phyloP scores from a whole-genome alignment of 75 land plant species.

The Azolla pinnata region DNA sequence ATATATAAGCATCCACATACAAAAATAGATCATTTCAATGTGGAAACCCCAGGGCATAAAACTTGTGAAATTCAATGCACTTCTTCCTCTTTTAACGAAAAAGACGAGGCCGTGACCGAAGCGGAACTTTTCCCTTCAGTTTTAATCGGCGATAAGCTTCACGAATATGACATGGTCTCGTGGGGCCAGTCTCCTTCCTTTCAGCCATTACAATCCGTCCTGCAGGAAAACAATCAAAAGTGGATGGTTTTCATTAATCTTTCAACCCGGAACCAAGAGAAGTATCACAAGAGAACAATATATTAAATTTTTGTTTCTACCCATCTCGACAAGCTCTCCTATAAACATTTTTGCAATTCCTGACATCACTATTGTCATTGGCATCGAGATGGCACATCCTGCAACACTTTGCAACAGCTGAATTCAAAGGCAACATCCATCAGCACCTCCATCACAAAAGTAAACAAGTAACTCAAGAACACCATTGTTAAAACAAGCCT shows the following conservation, averaged over 20 bases:
- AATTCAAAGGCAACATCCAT: conserved; percentile 5
- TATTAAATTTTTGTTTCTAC: conserved; percentile 17
- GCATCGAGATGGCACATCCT: conserved; percentile 75
- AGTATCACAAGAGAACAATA: background rate
- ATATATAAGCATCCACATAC: too few relatives aligned
- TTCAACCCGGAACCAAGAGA: background rate
- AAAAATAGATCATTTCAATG: too few relatives aligned
- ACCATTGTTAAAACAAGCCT: too few relatives aligned
- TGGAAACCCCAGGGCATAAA: too few relatives aligned
- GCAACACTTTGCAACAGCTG: conserved; percentile 79
- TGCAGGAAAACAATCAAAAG: too few relatives aligned
- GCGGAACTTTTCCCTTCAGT: conserved; percentile 87
- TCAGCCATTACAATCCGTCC: conserved; percentile 87
- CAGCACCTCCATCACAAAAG: too few relatives aligned
- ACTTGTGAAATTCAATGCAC: too few relatives aligned
- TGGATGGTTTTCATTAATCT: too few relatives aligned
- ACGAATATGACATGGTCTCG: conserved; percentile 83
- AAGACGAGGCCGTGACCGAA: conserved; percentile 59
- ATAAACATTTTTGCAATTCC: conserved; percentile 98
- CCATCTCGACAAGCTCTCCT: conserved; percentile 91
- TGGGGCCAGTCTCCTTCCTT: conserved; percentile 76
- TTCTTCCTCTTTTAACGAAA: conserved; percentile 39
- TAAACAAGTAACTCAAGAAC: too few relatives aligned
- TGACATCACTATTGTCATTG: conserved; percentile 91
- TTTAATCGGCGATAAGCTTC: conserved; percentile 89